Conservation (phyloP, 2,329 filamentous ascomycete species). For the Colletotrichum spinosum region DNA sequence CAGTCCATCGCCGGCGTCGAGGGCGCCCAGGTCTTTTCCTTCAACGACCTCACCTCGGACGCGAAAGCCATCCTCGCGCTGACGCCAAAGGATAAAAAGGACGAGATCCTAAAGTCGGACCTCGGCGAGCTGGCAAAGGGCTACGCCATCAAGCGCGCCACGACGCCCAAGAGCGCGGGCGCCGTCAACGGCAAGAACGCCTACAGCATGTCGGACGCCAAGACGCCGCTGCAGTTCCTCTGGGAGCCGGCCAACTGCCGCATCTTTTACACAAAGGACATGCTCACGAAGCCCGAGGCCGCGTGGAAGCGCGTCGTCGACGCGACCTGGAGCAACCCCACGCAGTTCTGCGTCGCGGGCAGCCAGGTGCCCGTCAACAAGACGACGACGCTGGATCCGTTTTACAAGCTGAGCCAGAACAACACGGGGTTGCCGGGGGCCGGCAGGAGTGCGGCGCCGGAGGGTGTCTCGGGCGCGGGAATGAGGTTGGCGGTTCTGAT, state of each 20-base stretch:
- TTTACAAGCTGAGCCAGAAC: slow-evolving; percentile 34
- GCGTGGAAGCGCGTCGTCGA: slow-evolving; percentile 54
- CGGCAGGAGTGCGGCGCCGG: neutral
- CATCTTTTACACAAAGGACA: slow-evolving; percentile 59
- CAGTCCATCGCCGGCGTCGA: slow-evolving; percentile 63
- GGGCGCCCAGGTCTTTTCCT: slow-evolving; percentile 52
- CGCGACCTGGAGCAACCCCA: slow-evolving; percentile 49
- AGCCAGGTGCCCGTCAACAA: slow-evolving; percentile 42
- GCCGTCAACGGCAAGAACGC: slow-evolving; percentile 51
- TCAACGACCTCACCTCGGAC: slow-evolving; percentile 44
- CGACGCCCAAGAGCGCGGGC: slow-evolving; percentile 40
- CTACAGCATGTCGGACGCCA: slow-evolving; percentile 45
- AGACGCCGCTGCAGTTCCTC: slow-evolving; percentile 57
- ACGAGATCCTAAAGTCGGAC: slow-evolving; percentile 40
- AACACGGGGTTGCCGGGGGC: slow-evolving; percentile 19
- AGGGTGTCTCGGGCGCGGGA: neutral
- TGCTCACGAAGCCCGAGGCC: slow-evolving; percentile 52
- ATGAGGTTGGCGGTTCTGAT: slow-evolving; percentile 25
- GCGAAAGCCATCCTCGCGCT: slow-evolving; percentile 44
- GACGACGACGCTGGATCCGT: slow-evolving; percentile 38
- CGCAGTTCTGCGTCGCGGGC: slow-evolving; percentile 46
- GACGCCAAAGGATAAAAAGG: slow-evolving; percentile 36
- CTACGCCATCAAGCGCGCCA: slow-evolving; percentile 47
- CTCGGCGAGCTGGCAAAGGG: slow-evolving; percentile 47
- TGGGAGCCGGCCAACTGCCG: slow-evolving; percentile 59